phyloP scores from a whole-genome alignment of 2,329 filamentous ascomycete genomes.

The Chrysoporthe puriensis region DNA sequence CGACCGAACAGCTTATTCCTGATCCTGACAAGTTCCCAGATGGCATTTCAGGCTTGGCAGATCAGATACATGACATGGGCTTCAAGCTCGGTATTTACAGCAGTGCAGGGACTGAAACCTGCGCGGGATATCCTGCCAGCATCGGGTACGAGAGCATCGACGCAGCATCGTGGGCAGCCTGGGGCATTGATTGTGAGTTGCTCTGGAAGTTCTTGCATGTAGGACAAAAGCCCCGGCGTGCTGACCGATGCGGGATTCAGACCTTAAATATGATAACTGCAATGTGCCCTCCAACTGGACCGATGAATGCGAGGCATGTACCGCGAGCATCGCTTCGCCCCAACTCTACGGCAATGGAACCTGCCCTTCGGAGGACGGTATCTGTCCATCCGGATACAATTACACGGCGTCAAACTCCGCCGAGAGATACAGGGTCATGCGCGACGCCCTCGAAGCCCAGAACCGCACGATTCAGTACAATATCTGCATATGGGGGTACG shows the following conservation, averaged over 20 bases:
- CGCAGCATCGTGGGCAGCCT: conserved; percentile 15
- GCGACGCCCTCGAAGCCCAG: conserved; percentile 44
- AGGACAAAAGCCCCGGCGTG: neutral
- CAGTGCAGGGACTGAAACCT: conserved; percentile 15
- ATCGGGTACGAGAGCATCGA: conserved; percentile 21
- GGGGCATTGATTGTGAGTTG: conserved; percentile 21
- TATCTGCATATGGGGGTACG: conserved; percentile 52
- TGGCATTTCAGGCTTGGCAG: conserved; percentile 16
- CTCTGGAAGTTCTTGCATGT: neutral
- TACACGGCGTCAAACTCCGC: conserved; percentile 48
- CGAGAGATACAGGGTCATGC: conserved; percentile 48
- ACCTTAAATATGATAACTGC: conserved; percentile 26
- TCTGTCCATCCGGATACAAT: conserved; percentile 47
- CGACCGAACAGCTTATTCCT: neutral
- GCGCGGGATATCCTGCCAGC: conserved; percentile 21
- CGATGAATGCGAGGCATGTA: conserved; percentile 12
- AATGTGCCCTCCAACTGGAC: conserved; percentile 13
- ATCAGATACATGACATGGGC: conserved; percentile 15
- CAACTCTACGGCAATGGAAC: conserved; percentile 13
- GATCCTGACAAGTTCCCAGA: conserved; percentile 17
- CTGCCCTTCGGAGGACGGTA: neutral
- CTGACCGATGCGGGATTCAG: neutral
- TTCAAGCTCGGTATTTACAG: conserved; percentile 21
- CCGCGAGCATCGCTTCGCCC: conserved; percentile 8
- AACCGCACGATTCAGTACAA: conserved; percentile 48